phyloP scores from a whole-genome alignment of 192 early-diverging fungal genomes.

The Coemansia sp. region DNA sequence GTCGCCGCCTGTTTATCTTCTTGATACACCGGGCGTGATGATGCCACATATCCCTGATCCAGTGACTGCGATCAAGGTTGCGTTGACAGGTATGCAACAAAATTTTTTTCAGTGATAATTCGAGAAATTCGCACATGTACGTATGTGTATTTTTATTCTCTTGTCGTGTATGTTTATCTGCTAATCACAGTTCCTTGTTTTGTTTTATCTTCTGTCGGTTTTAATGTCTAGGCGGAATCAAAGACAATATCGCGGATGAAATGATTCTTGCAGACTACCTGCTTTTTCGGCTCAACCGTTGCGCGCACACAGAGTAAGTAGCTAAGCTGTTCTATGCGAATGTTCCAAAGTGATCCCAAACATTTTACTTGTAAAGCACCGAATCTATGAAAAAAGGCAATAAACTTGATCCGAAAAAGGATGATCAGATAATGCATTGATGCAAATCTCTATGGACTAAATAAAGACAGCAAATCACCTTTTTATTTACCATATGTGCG shows the following conservation, averaged over 20 bases:
- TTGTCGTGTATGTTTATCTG: constrained; percentile 9
- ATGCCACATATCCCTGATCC: constrained; percentile 84
- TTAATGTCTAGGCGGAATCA: constrained; percentile 61
- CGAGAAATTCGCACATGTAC: too few species aligned
- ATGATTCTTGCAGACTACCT: constrained; percentile 88
- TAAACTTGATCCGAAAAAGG: not conserved
- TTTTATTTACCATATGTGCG: not conserved
- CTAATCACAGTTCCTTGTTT: not conserved
- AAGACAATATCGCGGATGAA: constrained; percentile 79
- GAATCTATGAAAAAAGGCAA: too few species aligned
- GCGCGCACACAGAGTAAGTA: constrained; percentile 55
- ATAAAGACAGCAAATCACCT: not conserved
- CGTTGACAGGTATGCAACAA: constrained; percentile 66
- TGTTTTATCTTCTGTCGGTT: too few species aligned
- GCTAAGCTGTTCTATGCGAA: not conserved
- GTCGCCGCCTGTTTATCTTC: constrained; percentile 87
- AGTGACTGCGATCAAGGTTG: constrained; percentile 81
- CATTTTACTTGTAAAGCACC: too few species aligned
- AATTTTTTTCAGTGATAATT: not conserved
- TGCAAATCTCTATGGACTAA: not conserved
- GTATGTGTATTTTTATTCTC: too few species aligned
- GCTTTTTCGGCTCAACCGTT: constrained; percentile 78
- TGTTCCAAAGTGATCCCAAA: too few species aligned
- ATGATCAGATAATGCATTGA: constrained; percentile 2
- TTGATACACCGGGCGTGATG: constrained; percentile 94